Conservation (phyloP, 768 basidiomycete genomes). For the Inosperma sp. region DNA sequence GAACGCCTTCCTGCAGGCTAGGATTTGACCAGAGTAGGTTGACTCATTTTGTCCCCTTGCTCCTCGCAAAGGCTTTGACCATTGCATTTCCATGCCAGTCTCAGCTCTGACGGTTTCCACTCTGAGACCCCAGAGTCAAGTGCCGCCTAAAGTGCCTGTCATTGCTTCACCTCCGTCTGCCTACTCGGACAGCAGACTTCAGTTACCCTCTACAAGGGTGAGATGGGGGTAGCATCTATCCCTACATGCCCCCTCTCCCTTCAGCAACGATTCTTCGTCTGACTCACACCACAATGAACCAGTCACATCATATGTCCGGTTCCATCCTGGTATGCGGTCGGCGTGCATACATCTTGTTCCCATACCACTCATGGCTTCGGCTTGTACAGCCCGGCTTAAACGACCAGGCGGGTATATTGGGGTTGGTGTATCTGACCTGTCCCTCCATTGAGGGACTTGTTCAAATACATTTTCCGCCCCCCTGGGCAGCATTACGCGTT, state of each 20-base stretch:
- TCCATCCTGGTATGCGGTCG: neutral
- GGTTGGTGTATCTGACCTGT: neutral
- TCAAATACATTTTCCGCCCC: too few relatives aligned
- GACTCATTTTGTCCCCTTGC: too few relatives aligned
- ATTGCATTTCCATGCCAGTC: too few relatives aligned
- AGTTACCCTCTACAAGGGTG: neutral
- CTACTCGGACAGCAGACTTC: too few relatives aligned
- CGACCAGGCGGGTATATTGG: neutral
- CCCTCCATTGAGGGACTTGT: neutral
- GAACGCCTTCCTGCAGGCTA: neutral
- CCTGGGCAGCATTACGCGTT: too few relatives aligned
- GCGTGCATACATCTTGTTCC: slow-evolving; percentile 2
- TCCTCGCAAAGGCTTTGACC: too few relatives aligned
- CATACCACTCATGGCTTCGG: slow-evolving; percentile 1
- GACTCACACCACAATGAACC: too few relatives aligned
- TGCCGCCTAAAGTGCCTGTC: too few relatives aligned
- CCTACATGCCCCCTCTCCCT: neutral
- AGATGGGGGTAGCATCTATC: neutral
- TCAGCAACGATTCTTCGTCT: neutral
- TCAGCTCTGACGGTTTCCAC: too few relatives aligned
- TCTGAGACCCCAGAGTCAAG: too few relatives aligned
- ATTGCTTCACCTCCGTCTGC: too few relatives aligned
- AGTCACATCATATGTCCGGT: neutral
- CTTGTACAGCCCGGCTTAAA: neutral
- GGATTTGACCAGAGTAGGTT: neutral